phyloP scores from a whole-genome alignment of 179 eudicot species.

The Carnegiea gigantea region DNA sequence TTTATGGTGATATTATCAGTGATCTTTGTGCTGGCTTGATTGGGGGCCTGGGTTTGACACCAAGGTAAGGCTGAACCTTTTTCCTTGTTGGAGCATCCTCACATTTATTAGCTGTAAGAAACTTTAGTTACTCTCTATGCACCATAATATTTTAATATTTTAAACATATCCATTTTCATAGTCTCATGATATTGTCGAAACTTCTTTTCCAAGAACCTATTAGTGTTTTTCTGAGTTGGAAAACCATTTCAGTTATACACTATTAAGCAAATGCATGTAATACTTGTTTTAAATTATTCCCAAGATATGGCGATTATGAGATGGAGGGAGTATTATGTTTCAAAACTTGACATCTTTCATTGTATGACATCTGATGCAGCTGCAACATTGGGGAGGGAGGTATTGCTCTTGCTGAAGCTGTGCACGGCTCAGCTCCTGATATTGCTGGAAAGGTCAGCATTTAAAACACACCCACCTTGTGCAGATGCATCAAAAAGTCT shows the following conservation, averaged over 20 bases:
- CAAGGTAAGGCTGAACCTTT: slow-evolving; percentile 50
- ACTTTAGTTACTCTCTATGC: neutral
- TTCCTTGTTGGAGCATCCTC: neutral
- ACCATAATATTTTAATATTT: neutral
- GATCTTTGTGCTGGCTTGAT: slow-evolving; percentile 98
- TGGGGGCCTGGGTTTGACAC: slow-evolving; percentile 97
- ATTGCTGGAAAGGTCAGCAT: slow-evolving; percentile 91
- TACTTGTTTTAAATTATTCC: neutral
- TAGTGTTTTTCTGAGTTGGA: neutral
- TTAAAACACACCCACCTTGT: neutral
- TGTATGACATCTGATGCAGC: slow-evolving; percentile 34
- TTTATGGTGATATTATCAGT: slow-evolving; percentile 96
- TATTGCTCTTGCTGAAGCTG: slow-evolving; percentile 98
- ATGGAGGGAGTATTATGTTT: neutral
- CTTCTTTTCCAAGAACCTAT: neutral
- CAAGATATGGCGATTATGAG: neutral
- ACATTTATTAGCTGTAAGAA: neutral
- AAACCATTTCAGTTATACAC: neutral
- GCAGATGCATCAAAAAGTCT: neutral
- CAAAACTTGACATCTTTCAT: slow-evolving; percentile 10
- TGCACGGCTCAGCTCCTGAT: slow-evolving; percentile 99
- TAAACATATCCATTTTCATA: too few relatives aligned
- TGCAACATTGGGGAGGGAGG: slow-evolving; percentile 98
- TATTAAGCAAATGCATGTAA: too few relatives aligned
- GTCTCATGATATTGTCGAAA: neutral